Base-by-base conservation (phyloP, 192 early-diverging fungal species). In the Phlyctochytrium arcticum region DNA sequence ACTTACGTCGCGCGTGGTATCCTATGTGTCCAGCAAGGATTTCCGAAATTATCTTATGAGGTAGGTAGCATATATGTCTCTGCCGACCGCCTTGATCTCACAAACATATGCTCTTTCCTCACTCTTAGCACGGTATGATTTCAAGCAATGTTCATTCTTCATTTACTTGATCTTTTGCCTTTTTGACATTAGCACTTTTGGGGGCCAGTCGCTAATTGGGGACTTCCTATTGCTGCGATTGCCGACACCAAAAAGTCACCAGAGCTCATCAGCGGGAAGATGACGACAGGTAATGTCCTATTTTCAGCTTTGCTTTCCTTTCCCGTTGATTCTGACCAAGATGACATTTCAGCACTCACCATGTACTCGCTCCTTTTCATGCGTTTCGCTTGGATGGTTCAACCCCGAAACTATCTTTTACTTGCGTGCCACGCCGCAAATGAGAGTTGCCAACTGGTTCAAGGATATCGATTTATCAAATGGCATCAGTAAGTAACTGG, bases 361-460 rank as follows among this genome's bases (percentile, higher is more conserved):
- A 58, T 98, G 15, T 98, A 96, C 76, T 96, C 93, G 33, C 67
- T 80, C 29, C 71, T 95, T 58, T 98, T 98, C 69, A 95, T 95
- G 93, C 87, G 93, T 29, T 98, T 98, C 65, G 92, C 96, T 3
- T 89, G 88, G 83, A 86, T 87, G 78, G 96, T 98, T 17, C 81
- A 85, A 56, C 96, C 96, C 2, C 60, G 85, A 42, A 98, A 98
- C 80, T 86, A 88, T 65, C 79, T 98, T 27, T 79, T 98, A 64
- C 93, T 98, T 70, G 93, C 91, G 9, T 93, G 91, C 81, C 96
- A 98, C 62, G 81, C 84, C 27, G 88, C 91, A 17, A 98, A 98
- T 75, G 92, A 93, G 76, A 71, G 35, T 8, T 90, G 88, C n/a
- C 96, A 98, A 78, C 73, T 95, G 48, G 73, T 80, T 2, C 96